A percentile compares a stretch with the other conserved stretches of the same genome.
phyloP scores from a whole-genome alignment of 1,284 basidiomycete species.

The Microbotryomycetes sp. region DNA sequence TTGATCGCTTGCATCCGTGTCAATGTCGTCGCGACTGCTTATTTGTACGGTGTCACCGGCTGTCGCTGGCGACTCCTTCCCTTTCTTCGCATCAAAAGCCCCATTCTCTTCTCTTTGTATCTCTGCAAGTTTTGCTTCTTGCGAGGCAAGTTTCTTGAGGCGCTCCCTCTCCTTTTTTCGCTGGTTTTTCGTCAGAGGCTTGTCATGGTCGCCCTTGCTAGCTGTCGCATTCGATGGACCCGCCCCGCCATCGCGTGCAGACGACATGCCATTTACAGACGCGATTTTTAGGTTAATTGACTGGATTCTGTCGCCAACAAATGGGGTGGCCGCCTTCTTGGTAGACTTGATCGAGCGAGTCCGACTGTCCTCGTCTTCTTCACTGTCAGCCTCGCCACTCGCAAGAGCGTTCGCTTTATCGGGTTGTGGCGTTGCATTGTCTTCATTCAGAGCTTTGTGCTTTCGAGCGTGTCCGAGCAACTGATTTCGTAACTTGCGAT shows the following conservation, averaged over 20 bases:
- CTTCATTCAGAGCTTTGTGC: constrained; percentile 2
- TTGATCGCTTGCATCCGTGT: no score
- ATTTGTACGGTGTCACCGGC: no score
- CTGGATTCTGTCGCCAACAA: neutral
- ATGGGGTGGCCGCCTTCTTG: neutral
- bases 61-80: neutral
- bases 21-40: no score
- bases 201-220: no score
- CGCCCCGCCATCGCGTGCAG: no score
- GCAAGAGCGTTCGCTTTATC: neutral
- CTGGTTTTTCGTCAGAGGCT: constrained; percentile 15
- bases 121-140: neutral
- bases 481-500: constrained; percentile 14
- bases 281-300: neutral
- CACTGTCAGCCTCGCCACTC: neutral
- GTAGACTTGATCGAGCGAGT: constrained; percentile 8
- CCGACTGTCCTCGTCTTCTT: constrained; percentile 19
- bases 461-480: constrained; percentile 6
- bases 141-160: neutral
- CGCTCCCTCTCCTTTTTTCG: constrained; percentile 11
- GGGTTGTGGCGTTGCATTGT: neutral
- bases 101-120: neutral
- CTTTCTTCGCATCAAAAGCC: neutral
- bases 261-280: neutral
- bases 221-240: neutral